These are phyloP conservation scores for Cordyceps cateniannulata DNA, from an alignment of 2,329 filamentous ascomycete species.

Conservation along the genomic window DNA sequence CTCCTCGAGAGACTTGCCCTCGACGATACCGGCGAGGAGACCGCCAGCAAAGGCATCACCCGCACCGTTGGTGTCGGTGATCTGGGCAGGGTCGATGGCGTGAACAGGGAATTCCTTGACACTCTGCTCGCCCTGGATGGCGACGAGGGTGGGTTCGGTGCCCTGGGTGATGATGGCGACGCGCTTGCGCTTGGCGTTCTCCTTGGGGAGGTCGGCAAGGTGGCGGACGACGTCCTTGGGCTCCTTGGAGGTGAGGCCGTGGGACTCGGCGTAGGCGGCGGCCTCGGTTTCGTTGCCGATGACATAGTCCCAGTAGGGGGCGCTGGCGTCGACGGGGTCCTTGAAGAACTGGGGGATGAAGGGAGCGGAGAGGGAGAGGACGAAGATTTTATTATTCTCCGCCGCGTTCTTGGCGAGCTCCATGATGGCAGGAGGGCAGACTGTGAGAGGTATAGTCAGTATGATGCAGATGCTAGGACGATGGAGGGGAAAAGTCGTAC, in stretches of 20 bases:
- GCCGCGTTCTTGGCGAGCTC: slow-evolving; percentile 88
- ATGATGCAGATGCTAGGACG: background rate
- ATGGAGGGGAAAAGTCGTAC: slow-evolving; percentile 20
- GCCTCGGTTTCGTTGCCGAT: slow-evolving; percentile 98
- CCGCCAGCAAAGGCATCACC: slow-evolving; percentile 96
- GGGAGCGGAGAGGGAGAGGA: slow-evolving; percentile 86
- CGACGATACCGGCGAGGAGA: slow-evolving; percentile 81
- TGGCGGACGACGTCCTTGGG: slow-evolving; percentile 78
- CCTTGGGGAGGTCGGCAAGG: slow-evolving; percentile 85
- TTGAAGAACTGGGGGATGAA: slow-evolving; percentile 99
- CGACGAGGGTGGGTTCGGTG: slow-evolving; percentile 82
- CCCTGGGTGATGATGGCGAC: slow-evolving; percentile 92
- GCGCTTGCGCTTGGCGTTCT: slow-evolving; percentile 77
- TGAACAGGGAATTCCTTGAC: slow-evolving; percentile 77
- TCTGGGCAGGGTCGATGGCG: slow-evolving; percentile 67
- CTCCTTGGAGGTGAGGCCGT: slow-evolving; percentile 67
- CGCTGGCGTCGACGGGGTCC: slow-evolving; percentile 77
- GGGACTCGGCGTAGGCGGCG: slow-evolving; percentile 75
- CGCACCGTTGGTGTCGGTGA: slow-evolving; percentile 94
- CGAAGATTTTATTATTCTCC: slow-evolving; percentile 81
- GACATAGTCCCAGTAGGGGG: slow-evolving; percentile 91
- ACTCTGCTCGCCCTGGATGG: slow-evolving; percentile 62
- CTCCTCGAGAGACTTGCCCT: slow-evolving; percentile 72
- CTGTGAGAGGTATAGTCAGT: slow-evolving; percentile 30
- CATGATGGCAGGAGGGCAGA: slow-evolving; percentile 84